These are phyloP conservation scores for Pythium apleroticum DNA, from an alignment of 352 stramenopile species.

Conservation along the genomic window DNA sequence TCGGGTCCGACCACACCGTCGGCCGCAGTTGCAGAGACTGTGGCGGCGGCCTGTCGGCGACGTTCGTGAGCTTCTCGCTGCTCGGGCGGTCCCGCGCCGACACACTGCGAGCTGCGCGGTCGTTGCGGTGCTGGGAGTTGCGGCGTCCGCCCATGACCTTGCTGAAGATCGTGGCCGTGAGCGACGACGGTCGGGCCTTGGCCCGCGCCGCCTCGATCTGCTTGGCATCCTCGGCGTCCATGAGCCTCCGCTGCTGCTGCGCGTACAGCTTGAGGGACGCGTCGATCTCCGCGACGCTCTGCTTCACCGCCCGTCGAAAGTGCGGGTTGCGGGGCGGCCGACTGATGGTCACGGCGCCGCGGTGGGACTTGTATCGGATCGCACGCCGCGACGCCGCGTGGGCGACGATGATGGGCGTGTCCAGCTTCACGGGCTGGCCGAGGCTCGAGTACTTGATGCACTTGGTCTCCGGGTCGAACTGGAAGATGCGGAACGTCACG, in stretches of 20 bases:
- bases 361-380: constrained; percentile 59
- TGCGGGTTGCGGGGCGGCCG: constrained; percentile 67
- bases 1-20: constrained; percentile 20
- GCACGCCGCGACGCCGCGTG: constrained; percentile 62
- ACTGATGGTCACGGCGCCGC: constrained; percentile 63
- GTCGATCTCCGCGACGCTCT: constrained; percentile 50
- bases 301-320: constrained; percentile 55
- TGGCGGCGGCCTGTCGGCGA: not conserved
- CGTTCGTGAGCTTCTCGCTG: not conserved
- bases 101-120: not conserved
- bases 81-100: constrained; percentile 5
- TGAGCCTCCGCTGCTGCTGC: constrained; percentile 5
- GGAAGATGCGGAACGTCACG: constrained; percentile 70
- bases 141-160: constrained; percentile 8
- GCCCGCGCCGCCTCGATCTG: not conserved
- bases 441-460: constrained; percentile 50
- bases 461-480: constrained; percentile 55
- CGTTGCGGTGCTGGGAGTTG: not conserved
- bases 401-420: constrained; percentile 51
- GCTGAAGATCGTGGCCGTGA: constrained; percentile 23
- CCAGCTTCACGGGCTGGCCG: constrained; percentile 59
- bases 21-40: constrained; percentile 13
- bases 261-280: constrained; percentile 29
- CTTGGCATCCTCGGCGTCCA: constrained; percentile 2
- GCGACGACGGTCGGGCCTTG: constrained; percentile 9